Percentiles rank a stretch among this genome's conserved stretches.
phyloP scores from a whole-genome alignment of 179 eudicot species.

The Silene coronaria region DNA sequence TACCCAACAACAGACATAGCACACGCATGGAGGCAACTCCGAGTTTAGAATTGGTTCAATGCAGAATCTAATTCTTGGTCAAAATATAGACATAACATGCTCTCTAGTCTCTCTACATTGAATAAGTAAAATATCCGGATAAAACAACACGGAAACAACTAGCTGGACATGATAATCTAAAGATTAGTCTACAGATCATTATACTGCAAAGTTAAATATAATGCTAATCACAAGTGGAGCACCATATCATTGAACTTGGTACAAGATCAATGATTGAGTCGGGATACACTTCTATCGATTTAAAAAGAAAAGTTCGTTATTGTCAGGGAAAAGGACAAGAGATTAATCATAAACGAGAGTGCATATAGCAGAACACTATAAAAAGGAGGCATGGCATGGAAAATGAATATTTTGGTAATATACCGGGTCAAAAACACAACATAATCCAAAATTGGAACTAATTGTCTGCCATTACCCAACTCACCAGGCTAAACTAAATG shows the following conservation, averaged over 20 bases:
- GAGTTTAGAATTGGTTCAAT: background rate
- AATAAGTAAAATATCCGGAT: background rate
- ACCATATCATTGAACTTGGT: background rate
- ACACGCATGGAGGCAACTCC: background rate
- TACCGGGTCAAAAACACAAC: slow-evolving; percentile 10
- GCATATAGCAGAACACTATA: background rate
- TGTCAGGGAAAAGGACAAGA: background rate
- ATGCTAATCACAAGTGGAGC: background rate
- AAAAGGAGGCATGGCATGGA: background rate
- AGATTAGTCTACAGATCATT: background rate
- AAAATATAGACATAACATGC: slow-evolving; percentile 6
- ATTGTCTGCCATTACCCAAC: slow-evolving; percentile 25
- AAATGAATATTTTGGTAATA: slow-evolving; percentile 2
- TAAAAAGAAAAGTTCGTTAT: too few relatives aligned
- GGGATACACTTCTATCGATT: background rate
- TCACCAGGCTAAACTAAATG: background rate
- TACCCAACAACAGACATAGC: background rate
- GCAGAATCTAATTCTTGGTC: background rate
- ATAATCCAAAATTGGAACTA: slow-evolving; percentile 23
- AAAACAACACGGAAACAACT: background rate
- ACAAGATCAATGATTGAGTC: background rate
- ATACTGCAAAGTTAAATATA: background rate
- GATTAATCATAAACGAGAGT: background rate
- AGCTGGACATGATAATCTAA: background rate
- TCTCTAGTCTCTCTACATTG: background rate